phyloP scores from a whole-genome alignment of 495 filamentous ascomycete species.

The Penicillium coprophilum region DNA sequence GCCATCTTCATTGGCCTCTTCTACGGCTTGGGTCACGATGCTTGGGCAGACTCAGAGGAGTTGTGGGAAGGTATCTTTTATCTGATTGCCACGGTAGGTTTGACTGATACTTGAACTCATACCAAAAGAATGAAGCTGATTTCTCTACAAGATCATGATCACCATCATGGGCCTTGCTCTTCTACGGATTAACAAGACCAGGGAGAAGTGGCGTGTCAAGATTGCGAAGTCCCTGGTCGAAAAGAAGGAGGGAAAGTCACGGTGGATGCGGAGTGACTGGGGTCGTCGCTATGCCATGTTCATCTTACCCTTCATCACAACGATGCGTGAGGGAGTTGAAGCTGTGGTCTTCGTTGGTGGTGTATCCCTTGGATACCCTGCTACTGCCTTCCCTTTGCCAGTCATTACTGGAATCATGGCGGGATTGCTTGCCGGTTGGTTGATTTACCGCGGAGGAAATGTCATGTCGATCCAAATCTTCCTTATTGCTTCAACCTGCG shows the following conservation, averaged over 20 bases:
- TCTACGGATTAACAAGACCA: conserved; percentile 71
- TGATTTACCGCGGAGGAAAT: conserved; percentile 66
- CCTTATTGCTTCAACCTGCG: conserved; percentile 69
- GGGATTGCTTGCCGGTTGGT: conserved; percentile 59
- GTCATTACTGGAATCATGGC: conserved; percentile 61
- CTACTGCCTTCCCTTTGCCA: conserved; percentile 63
- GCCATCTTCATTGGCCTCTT: conserved; percentile 70
- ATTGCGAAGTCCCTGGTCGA: conserved; percentile 48
- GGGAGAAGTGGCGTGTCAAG: conserved; percentile 76
- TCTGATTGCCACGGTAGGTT: conserved; percentile 56
- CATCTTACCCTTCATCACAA: conserved; percentile 69
- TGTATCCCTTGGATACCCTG: conserved; percentile 68
- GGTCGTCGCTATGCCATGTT: conserved; percentile 68
- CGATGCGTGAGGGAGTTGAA: conserved; percentile 75
- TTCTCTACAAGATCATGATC: conserved; percentile 50
- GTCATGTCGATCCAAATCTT: conserved; percentile 65
- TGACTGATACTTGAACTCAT: not conserved
- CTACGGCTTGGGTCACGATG: conserved; percentile 61
- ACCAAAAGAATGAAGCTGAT: not conserved
- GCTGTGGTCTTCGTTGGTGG: conserved; percentile 74
- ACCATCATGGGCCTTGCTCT: conserved; percentile 68
- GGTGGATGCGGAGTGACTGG: conserved; percentile 7
- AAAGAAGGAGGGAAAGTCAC: not conserved
- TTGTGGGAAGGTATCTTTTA: conserved; percentile 72
- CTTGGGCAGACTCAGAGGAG: conserved; percentile 59